Percentiles rank a stretch among this genome's conserved stretches.
Evolutionary conservation across 306 rosid species (phyloP).

Genomic region (Cucumis hystrix): DNA sequence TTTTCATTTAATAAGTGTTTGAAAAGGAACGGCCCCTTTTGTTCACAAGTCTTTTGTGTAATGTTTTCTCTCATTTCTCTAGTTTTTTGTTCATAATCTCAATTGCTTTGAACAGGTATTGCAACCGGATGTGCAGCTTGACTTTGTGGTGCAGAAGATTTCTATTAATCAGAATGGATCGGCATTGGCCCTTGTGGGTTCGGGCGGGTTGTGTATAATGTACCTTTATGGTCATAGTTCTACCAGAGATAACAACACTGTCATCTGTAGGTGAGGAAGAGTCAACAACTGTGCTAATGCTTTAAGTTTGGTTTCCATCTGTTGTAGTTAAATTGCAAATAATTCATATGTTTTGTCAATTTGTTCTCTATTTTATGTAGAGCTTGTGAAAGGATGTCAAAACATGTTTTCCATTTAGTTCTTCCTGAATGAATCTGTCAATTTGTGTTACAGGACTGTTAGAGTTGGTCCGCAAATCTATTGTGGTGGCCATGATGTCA

Average conservation of each 20-base stretch:
- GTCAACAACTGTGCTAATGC: background rate
- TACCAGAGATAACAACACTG: constrained; percentile 31
- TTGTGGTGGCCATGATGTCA: constrained; percentile 28
- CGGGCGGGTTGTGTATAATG: constrained; percentile 53
- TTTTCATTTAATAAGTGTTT: too few species aligned
- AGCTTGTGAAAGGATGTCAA: background rate
- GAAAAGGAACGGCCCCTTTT: background rate
- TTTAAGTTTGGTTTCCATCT: background rate
- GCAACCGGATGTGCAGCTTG: constrained; percentile 44
- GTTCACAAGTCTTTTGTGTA: background rate
- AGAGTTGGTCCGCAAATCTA: constrained; percentile 46
- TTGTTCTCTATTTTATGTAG: background rate
- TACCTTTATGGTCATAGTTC: constrained; percentile 64
- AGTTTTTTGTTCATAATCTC: background rate
- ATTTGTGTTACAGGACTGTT: constrained; percentile 47
- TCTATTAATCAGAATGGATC: constrained; percentile 68
- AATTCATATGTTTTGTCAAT: background rate
- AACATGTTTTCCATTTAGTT: background rate
- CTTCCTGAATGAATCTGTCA: background rate
- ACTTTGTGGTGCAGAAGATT: constrained; percentile 45
- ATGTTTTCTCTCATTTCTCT: background rate
- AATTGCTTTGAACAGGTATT: constrained; percentile 38
- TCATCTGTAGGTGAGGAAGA: constrained; percentile 58
- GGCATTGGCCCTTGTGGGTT: constrained; percentile 54
- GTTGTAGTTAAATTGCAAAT: background rate